Percentiles rank a stretch among this genome's conserved stretches.
These are phyloP conservation scores for Aegilops umbellulata DNA, from an alignment of 176 grass and related monocot species.

Conservation along the genomic window DNA sequence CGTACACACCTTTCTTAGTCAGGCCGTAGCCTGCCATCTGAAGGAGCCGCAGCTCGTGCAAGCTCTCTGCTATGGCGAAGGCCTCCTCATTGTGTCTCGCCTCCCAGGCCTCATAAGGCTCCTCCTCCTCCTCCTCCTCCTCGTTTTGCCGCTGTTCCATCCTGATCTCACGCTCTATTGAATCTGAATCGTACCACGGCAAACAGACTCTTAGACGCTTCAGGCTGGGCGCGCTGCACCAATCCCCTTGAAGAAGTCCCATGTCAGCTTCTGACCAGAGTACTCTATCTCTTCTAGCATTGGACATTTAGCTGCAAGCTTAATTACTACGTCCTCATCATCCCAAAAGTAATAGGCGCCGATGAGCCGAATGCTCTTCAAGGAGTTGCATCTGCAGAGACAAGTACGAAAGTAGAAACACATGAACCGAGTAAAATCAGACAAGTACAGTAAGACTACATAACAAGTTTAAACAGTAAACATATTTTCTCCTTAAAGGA, in stretches of 20 bases:
- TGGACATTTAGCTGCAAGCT: slow-evolving; percentile 26
- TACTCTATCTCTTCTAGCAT: slow-evolving; percentile 47
- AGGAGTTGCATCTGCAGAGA: slow-evolving; percentile 29
- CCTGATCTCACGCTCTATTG: neutral
- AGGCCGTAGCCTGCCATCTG: slow-evolving; percentile 34
- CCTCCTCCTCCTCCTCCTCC: neutral
- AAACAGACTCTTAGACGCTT: slow-evolving; percentile 33
- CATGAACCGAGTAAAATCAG: neutral
- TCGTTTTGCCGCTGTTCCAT: neutral
- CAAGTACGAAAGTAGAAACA: neutral
- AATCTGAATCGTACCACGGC: neutral
- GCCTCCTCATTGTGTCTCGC: slow-evolving; percentile 16
- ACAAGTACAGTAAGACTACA: neutral
- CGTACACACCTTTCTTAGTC: slow-evolving; percentile 25
- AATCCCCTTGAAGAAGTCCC: neutral
- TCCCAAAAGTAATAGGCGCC: neutral
- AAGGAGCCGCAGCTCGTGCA: slow-evolving; percentile 31
- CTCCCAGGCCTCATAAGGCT: neutral
- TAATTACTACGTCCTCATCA: neutral
- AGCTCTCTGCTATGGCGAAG: slow-evolving; percentile 37
- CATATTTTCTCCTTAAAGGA: neutral
- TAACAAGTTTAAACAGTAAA: neutral
- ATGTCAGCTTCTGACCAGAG: slow-evolving; percentile 5
- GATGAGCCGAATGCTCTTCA: slow-evolving; percentile 42
- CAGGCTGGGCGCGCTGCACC: slow-evolving; percentile 26